A percentile compares a stretch with the other conserved stretches of the same genome.
Conservation (phyloP, 2,329 filamentous ascomycete genomes). For the Monosporascus ibericus region DNA sequence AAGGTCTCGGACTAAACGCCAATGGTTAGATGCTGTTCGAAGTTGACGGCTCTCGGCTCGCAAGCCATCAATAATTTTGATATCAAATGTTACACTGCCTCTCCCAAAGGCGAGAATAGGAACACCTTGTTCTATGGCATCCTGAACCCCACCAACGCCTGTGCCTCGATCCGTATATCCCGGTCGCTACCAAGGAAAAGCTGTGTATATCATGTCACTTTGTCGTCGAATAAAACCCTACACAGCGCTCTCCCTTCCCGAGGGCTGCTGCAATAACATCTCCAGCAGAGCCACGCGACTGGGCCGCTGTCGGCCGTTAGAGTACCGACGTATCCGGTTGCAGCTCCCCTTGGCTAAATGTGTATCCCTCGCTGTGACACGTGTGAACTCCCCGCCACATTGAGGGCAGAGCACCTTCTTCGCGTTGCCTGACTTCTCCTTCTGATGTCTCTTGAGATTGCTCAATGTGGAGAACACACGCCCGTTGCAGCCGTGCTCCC, state of each 20-base stretch:
- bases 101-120: background rate
- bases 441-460: slow-evolving; percentile 22
- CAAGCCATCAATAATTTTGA: background rate
- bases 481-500: slow-evolving; percentile 23
- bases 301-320: slow-evolving; percentile 21
- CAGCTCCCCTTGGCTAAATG: slow-evolving; percentile 23
- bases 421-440: slow-evolving; percentile 19
- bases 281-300: slow-evolving; percentile 19
- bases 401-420: slow-evolving; percentile 20
- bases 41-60: background rate
- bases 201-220: background rate
- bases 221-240: background rate
- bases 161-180: background rate
- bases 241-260: background rate
- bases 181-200: background rate
- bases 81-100: background rate
- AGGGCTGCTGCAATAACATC: background rate
- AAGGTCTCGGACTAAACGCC: background rate
- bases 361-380: slow-evolving; percentile 21
- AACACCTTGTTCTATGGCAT: background rate
- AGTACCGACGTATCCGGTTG: slow-evolving; percentile 23
- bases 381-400: slow-evolving; percentile 21
- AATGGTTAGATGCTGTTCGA: background rate
- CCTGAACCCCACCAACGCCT: background rate
- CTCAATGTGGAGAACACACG: slow-evolving; percentile 22